These are phyloP conservation scores for Phyllosticta citrichinensis DNA, from an alignment of 2,329 filamentous ascomycete genomes.

Conservation along the genomic window DNA sequence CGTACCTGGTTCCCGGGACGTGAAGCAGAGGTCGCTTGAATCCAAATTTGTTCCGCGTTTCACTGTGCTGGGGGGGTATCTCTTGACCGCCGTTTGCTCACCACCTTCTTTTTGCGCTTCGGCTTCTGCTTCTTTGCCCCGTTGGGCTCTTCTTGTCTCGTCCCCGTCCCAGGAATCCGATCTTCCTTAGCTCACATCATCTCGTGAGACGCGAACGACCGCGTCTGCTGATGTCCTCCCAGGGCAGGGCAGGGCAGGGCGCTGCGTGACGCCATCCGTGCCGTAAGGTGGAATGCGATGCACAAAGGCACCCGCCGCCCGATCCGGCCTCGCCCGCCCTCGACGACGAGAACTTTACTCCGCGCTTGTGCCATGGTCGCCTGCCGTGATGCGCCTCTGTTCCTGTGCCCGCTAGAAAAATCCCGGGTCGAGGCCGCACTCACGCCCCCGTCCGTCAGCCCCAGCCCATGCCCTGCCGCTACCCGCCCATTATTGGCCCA, in stretches of 20 bases:
- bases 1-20: neutral
- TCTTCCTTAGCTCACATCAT: neutral
- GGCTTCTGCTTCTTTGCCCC: neutral
- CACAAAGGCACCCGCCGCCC: neutral
- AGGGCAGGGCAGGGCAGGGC: too few relatives aligned
- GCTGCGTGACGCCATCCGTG: slow-evolving; percentile 3
- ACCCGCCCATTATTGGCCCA: slow-evolving; percentile 3
- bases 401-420: slow-evolving; percentile 11
- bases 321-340: neutral
- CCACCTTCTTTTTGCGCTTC: slow-evolving; percentile 3
- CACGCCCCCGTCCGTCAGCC: neutral
- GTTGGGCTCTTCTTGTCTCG: neutral
- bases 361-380: neutral
- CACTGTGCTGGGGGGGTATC: neutral
- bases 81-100: slow-evolving; percentile 10
- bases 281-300: slow-evolving; percentile 6
- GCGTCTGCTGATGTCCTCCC: too few relatives aligned
- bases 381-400: slow-evolving; percentile 2
- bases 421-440: slow-evolving; percentile 12
- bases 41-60: slow-evolving; percentile 11
- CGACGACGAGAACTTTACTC: neutral
- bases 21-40: slow-evolving; percentile 11
- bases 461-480: neutral
- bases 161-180: neutral
- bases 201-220: neutral